Evolutionary conservation across 352 stramenopile genomes (phyloP), one percentile per base, ranked within the genome.

Genomic region (Globisporangium uncinulatum): DNA sequence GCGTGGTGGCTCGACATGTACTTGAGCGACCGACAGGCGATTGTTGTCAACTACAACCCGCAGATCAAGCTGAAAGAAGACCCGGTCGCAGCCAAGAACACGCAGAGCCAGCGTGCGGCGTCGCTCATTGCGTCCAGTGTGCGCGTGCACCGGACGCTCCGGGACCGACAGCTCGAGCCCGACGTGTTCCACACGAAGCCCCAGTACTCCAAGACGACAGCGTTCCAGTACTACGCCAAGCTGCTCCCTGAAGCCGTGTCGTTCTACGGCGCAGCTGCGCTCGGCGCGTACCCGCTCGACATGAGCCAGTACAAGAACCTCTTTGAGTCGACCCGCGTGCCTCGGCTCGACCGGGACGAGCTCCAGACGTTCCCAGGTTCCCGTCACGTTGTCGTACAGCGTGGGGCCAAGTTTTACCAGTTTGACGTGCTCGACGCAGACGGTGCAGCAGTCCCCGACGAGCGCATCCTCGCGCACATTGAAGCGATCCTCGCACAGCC

Each of bases 1-100:
- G 75, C 94, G 59, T 95, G 87, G 85, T 97, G 89, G 89, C 85
- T 93, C 32, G 88, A 97, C 55, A 96, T 96, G 89, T 97, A 97
- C 71, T 61, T 97, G 43, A 76, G 53, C 19, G 86, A 96, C 66
- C 87, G 89, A 20, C 79, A 91, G 63, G 76, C 89, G 48, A 65
- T 97, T 44, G 79, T 85, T 32, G 77, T 96, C 66, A 97, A 97
- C 74, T 95, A 94, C 71, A 97, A 96, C 70, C 88, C 88, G 58
- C 86, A 96, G 70, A 80, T 95, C 59, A 91, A 91, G 70, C 81
- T 95, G 61, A 93, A 92, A 62, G 79, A 83, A 57, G 83, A 96
- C 66, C 80, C 79, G 10, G 69, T 80, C 34, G 59, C 78, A 4
- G 86, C 74, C 34, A 97, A 97, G 68, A 96, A 96, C 65, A 56